Evolutionary conservation across 441 rosid species (phyloP), one percentile per base, ranked within the genome.

Genomic region (Kokia cookei): DNA sequence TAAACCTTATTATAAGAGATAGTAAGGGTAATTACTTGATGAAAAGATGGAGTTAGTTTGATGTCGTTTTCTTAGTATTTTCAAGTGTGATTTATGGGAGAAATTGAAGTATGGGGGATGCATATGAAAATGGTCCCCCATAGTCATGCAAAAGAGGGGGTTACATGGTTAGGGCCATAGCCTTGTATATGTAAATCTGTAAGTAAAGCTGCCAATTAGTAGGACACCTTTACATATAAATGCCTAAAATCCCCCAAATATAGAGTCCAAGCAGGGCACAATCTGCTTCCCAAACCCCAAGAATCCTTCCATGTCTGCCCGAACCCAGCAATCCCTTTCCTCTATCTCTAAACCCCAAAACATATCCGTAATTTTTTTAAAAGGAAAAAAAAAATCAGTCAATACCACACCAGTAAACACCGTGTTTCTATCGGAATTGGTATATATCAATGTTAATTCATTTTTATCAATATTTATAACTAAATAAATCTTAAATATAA

Each of bases 241-340:
- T 59, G 40, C 64, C 64, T n/a, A 24, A 58, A 26, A 62, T 15
- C 35, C 27, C 63, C 63, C 37, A 59, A 35, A 59, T 27, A 27
- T 59, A 12, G n/a, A 59, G 64, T 86, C 91, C 84, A 71, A 69
- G 82, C 83, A 83, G 78, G 84, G 87, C 86, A 82, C 86, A 85
- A 91, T 90, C 88, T 84, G 85, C 86, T 79, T 72, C 84, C 73
- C 91, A 82, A 89, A 77, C 73, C 74, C 90, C 89, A 48, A 87
- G 82, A 82, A 87, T 89, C 92, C 91, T 69, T 73, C 85, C 72
- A 7, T 90, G 97, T 90, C 88, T 86, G 90, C 80, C 91, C 81
- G 80, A 74, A 83, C 87, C 80, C 80, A 84, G 96, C 86, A 85
- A 81, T 65, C 67, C 80, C 73, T 14, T 68, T 63, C 27, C 74